Percentiles rank a stretch among this genome's conserved stretches.
Evolutionary conservation across 2,329 filamentous ascomycete genomes (phyloP).

Genomic region (Orbilia blumenaviensis): DNA sequence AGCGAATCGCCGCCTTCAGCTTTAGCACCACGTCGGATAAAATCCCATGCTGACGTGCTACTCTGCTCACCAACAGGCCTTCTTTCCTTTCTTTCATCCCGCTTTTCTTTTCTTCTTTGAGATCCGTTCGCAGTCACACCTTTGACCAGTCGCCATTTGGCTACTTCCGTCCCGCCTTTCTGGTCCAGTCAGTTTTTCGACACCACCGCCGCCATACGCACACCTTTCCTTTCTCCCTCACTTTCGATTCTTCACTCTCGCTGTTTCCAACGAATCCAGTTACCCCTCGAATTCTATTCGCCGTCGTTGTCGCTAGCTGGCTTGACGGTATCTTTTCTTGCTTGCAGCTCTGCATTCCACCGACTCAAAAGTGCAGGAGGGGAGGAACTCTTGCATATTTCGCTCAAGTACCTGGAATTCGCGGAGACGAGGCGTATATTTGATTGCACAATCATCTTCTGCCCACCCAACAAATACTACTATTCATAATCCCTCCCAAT

Average conservation of each 20-base stretch:
- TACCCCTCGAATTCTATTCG: slow-evolving; percentile 41
- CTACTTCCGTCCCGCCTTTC: slow-evolving; percentile 6
- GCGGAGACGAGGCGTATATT: slow-evolving; percentile 13
- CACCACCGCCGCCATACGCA: too few species aligned
- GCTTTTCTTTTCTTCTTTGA: slow-evolving; percentile 40
- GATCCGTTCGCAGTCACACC: slow-evolving; percentile 27
- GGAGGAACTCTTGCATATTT: slow-evolving; percentile 3
- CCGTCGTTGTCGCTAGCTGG: slow-evolving; percentile 11
- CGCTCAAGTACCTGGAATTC: not conserved
- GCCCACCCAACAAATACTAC: not conserved
- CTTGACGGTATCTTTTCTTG: slow-evolving; percentile 30
- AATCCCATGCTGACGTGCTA: slow-evolving; percentile 51
- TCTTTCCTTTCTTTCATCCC: slow-evolving; percentile 1
- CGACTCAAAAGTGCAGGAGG: slow-evolving; percentile 28
- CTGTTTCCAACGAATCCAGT: slow-evolving; percentile 29
- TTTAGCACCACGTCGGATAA: slow-evolving; percentile 5
- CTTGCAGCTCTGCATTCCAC: not conserved
- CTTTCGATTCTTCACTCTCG: slow-evolving; percentile 32
- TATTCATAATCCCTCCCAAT: too few species aligned
- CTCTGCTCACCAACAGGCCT: slow-evolving; percentile 27
- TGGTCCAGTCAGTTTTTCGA: slow-evolving; percentile 22
- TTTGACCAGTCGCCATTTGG: slow-evolving; percentile 29
- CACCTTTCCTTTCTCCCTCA: slow-evolving; percentile 30
- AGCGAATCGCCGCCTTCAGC: not conserved
- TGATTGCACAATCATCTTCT: slow-evolving; percentile 3